Base-by-base conservation (phyloP, 345 rosid genomes). In the Eutrema japonicum region DNA sequence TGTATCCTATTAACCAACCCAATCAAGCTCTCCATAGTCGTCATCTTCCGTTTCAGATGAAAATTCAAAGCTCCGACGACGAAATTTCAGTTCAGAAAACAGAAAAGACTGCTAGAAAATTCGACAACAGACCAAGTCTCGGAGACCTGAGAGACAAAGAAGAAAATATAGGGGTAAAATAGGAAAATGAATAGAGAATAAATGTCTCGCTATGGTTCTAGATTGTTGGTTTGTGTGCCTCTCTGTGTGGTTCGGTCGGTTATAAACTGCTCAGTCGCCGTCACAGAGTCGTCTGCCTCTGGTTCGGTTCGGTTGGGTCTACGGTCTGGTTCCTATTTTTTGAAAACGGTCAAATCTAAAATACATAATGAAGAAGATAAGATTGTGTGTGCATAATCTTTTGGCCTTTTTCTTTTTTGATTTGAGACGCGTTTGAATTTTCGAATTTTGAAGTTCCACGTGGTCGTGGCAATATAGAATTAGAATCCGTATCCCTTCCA, bases 11-110 rank as follows among this genome's bases (percentile, higher is more conserved):
- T 95, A 48, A 92, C 98, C 68, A 87, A 81, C 4, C 95, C 92
- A 52, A 89, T 88, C 87, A 92, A 85, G 75, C 94, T 92, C 96
- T 87, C 97, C 97, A 92, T 90, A 47, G 96, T 90, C 38, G 90
- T 78, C 98, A 88, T 95, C 83, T 79, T 65, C 38, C 22, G 60
- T 52, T 72, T 37, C 57, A 46, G 63, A 47, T 54, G 49, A 49
- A 18, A 48, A 58, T 7, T 64, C 50, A 22, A 70, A 49, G 33
- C 64, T 41, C 37, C 9, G 6, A 55, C 57, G 35, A 71, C 18
- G 54, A 55, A 56, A 56, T 6, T 59, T 47, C 48, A 36, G 43
- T 59, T 29, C 18, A 43, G 36, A 56, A 66, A 22, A 43, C 7
- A 18, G 56, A 63, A 46, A 38, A 37, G 27, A 33, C 29, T 43